Evolutionary conservation across 1,284 basidiomycete genomes (phyloP).

Genomic region (Tetrapyrgos nigripes): DNA sequence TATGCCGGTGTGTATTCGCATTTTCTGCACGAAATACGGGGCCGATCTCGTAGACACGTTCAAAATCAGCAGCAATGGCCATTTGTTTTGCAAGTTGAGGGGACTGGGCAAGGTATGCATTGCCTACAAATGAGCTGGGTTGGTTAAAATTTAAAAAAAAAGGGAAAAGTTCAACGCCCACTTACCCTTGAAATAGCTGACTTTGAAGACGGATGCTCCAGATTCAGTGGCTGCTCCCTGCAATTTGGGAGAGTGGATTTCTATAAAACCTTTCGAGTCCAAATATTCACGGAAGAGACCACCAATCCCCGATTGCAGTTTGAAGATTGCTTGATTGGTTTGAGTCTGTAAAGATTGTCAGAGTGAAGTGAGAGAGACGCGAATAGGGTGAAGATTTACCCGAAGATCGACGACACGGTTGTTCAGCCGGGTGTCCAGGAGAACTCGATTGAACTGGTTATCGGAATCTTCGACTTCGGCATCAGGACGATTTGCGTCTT

Average conservation of each 20-base stretch:
- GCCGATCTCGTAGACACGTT: conserved; percentile 97
- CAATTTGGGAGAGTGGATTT: conserved; percentile 98
- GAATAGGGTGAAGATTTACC: conserved; percentile 50
- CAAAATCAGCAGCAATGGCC: conserved; percentile 98
- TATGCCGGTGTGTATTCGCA: conserved; percentile 96
- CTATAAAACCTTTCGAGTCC: conserved; percentile 79
- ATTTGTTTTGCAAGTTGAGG: conserved; percentile 99
- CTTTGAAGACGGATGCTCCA: conserved; percentile 97
- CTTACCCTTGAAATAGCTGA: conserved; percentile 94
- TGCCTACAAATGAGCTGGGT: conserved; percentile 51
- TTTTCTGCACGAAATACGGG: conserved; percentile 98
- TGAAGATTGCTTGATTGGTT: conserved; percentile 98
- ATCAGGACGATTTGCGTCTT: conserved; percentile 91
- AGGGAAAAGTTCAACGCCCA: background rate
- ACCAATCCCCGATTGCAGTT: conserved; percentile 88
- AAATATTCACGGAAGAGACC: conserved; percentile 91
- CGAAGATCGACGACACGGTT: conserved; percentile 95
- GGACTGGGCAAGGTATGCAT: conserved; percentile 94
- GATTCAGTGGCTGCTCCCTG: conserved; percentile 98
- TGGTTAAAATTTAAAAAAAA: background rate
- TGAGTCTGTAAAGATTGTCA: conserved; percentile 65
- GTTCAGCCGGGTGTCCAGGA: conserved; percentile 93
- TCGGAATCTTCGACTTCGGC: conserved; percentile 75
- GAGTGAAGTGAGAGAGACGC: conserved; percentile 8
- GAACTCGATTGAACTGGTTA: conserved; percentile 74